phyloP scores from a whole-genome alignment of 805 yeast species.

The Lipomyces yamadae region DNA sequence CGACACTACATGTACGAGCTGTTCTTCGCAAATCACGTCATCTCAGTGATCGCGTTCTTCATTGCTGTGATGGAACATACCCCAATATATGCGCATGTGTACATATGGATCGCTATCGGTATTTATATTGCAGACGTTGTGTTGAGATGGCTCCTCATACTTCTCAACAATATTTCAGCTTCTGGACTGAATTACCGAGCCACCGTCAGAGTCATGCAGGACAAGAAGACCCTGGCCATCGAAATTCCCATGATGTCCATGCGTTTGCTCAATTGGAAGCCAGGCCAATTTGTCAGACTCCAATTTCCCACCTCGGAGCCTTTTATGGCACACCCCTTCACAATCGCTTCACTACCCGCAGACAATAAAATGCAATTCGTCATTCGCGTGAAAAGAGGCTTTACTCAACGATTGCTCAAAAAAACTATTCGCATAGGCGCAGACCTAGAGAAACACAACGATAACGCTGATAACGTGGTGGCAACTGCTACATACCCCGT shows the following conservation, averaged over 20 bases:
- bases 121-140: conserved; percentile 38
- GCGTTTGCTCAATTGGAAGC: conserved; percentile 28
- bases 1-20: conserved; percentile 38
- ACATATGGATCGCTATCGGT: conserved; percentile 39
- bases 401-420: conserved; percentile 22
- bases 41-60: conserved; percentile 39
- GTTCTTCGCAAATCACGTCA: conserved; percentile 39
- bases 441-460: background rate
- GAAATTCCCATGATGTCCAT: conserved; percentile 19
- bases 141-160: conserved; percentile 27
- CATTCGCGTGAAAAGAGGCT: conserved; percentile 42
- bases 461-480: background rate
- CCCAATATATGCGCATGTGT: conserved; percentile 39
- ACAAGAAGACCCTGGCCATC: conserved; percentile 6
- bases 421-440: background rate
- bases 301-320: conserved; percentile 37
- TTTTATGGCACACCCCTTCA: conserved; percentile 41
- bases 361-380: conserved; percentile 50
- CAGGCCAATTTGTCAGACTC: conserved; percentile 38
- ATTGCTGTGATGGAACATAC: conserved; percentile 37
- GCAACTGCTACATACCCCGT: conserved; percentile 44
- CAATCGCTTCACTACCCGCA: conserved; percentile 50
- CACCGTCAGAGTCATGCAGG: conserved; percentile 15
- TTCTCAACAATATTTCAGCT: conserved; percentile 24
- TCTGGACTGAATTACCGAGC: conserved; percentile 31